These are phyloP conservation scores for Amaranthus tricolor DNA, from an alignment of 179 eudicot genomes.

Conservation along the genomic window DNA sequence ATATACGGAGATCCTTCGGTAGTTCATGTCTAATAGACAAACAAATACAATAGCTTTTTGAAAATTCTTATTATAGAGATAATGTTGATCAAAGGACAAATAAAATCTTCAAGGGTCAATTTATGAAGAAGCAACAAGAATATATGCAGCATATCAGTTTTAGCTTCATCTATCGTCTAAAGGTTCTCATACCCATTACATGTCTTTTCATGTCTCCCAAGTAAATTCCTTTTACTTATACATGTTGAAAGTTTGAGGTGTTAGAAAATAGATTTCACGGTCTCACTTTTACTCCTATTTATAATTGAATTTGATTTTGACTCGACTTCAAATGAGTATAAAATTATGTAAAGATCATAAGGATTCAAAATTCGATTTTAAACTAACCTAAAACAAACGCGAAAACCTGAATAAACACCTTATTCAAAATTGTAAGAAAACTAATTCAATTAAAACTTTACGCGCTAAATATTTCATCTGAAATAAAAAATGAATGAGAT, in stretches of 20 bases:
- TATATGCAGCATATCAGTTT: slow-evolving; percentile 1
- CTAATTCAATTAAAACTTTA: too few relatives aligned
- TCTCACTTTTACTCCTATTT: too few relatives aligned
- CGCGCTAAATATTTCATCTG: too few relatives aligned
- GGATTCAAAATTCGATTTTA: not conserved
- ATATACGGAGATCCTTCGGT: too few relatives aligned
- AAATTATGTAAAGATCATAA: too few relatives aligned
- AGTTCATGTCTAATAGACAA: not conserved
- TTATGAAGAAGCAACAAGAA: not conserved
- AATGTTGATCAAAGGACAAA: not conserved
- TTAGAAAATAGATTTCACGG: too few relatives aligned
- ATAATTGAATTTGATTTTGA: too few relatives aligned
- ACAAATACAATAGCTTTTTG: not conserved
- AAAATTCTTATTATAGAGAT: not conserved
- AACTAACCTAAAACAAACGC: not conserved
- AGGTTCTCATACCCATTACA: slow-evolving; percentile 3
- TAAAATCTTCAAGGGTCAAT: slow-evolving; percentile 5
- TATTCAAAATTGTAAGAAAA: too few relatives aligned
- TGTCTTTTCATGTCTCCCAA: not conserved
- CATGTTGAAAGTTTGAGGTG: not conserved
- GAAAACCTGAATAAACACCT: not conserved
- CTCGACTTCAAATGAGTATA: not conserved
- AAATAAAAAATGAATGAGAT: too few relatives aligned
- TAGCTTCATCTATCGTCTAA: slow-evolving; percentile 4
- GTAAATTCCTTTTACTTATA: slow-evolving; percentile 5